Evolutionary conservation across 257 asterid species (phyloP).

Genomic region (Salvia splendens): DNA sequence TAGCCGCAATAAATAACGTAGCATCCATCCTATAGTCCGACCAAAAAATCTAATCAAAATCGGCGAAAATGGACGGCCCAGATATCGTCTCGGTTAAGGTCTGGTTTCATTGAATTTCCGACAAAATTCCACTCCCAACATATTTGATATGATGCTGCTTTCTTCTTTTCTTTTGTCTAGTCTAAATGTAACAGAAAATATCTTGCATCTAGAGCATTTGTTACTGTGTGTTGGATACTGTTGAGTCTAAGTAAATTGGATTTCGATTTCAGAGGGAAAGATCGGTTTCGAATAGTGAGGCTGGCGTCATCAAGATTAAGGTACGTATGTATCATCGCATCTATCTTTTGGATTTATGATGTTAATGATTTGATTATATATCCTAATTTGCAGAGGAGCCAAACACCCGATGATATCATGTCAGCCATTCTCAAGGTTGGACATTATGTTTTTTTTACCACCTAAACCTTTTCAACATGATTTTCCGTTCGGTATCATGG

Average conservation of each 20-base stretch:
- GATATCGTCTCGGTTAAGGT: constrained; percentile 24
- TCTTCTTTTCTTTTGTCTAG: no score
- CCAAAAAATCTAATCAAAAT: neutral
- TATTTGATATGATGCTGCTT: neutral
- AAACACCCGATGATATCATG: constrained; percentile 35
- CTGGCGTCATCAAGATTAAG: constrained; percentile 33
- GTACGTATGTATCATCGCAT: neutral
- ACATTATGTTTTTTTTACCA: no score
- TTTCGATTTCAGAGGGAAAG: constrained; percentile 36
- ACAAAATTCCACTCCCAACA: no score
- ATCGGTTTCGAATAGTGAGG: constrained; percentile 32
- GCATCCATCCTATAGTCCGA: neutral
- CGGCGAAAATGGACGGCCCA: constrained; percentile 12
- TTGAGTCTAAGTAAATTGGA: neutral
- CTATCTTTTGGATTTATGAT: no score
- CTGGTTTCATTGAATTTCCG: neutral
- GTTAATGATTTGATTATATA: no score
- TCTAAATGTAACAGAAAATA: no score
- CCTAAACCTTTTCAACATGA: no score
- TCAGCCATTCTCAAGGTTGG: constrained; percentile 33
- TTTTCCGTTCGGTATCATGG: no score
- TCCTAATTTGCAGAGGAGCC: constrained; percentile 35
- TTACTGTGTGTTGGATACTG: no score
- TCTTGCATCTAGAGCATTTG: no score
- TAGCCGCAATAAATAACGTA: constrained; percentile 6